These are phyloP conservation scores for Aspergillus novoparasiticus DNA, from an alignment of 2,329 filamentous ascomycete genomes.

Conservation along the genomic window DNA sequence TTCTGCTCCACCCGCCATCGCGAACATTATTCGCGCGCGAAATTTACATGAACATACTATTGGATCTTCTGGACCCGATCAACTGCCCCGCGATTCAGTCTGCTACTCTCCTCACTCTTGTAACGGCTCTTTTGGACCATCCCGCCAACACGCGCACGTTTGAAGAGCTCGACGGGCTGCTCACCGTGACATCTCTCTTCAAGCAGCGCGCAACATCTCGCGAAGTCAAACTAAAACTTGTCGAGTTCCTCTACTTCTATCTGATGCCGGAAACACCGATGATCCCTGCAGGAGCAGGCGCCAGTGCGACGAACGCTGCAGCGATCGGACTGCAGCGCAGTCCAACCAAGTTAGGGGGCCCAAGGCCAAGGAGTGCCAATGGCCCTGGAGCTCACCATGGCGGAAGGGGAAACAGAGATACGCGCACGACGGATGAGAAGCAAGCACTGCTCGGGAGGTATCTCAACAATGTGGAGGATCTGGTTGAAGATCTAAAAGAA, in stretches of 20 bases:
- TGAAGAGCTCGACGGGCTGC: conserved; percentile 85
- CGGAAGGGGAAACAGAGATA: conserved; percentile 41
- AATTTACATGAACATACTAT: conserved; percentile 93
- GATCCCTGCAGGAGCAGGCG: conserved; percentile 23
- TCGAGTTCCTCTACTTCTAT: conserved; percentile 98
- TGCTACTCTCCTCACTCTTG: conserved; percentile 83
- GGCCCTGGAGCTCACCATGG: conserved; percentile 28
- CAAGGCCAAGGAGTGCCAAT: conserved; percentile 51
- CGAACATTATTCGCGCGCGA: conserved; percentile 84
- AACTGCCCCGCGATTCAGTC: conserved; percentile 93
- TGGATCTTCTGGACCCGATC: conserved; percentile 89
- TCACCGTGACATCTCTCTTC: conserved; percentile 90
- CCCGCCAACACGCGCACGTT: conserved; percentile 90
- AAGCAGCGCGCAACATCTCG: conserved; percentile 82
- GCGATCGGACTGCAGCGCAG: conserved; percentile 62
- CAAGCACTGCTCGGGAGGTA: conserved; percentile 75
- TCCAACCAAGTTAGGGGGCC: conserved; percentile 67
- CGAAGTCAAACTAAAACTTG: conserved; percentile 91
- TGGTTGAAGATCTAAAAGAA: conserved; percentile 81
- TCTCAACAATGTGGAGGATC: conserved; percentile 78
- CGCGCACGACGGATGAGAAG: conserved; percentile 77
- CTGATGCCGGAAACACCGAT: conserved; percentile 83
- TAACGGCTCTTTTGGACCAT: conserved; percentile 82
- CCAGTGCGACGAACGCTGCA: conserved; percentile 43
- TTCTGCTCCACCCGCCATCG: conserved; percentile 88